Base-by-base conservation (phyloP, 2,329 filamentous ascomycete genomes). In the Plectosphaerella plurivora region DNA sequence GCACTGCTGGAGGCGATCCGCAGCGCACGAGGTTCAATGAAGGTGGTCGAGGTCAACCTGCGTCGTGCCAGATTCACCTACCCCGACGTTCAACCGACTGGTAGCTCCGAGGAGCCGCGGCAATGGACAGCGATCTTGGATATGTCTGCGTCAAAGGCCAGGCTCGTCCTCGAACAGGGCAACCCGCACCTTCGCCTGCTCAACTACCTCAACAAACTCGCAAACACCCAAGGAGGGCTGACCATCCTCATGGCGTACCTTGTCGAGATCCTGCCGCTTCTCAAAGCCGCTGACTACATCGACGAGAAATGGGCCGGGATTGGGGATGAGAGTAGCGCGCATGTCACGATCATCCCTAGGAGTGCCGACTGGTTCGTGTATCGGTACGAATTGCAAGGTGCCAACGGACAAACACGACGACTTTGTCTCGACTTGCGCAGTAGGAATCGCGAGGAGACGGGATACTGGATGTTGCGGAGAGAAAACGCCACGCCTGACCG, bases 21-120 rank as follows among this genome's bases (percentile, higher is more conserved):
- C 51, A 72, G 75, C 56, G 74, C 81, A 58, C 72, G 74, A 46
- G 75, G 74, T 15, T 74, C 78, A 49, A 78, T 88, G 36, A 72
- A 73, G 44, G 79, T 80, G 63, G 77, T 85, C 58, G 72, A 77
- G 41, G 76, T 87, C 51, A 83, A 80, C 15, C 73, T 93, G 51
- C 73, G 75, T 58, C 74, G 80, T 55, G 78, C 94, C 6, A 72
- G 79, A 3, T 91, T 94, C 65, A 81, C 76, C n/a, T 95, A 94
- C 65, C 74, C 73, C 50, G 65, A 73, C 37, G 57, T 51, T 52
- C 57, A 45, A 54, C 65, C 55, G 45, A 56, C 22, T 55, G 59
- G 54, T 52, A 39, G 45, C 55, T 54, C 28, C 54, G 37, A 42
- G 53, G 50, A 54, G 18, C 49, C 54, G 4, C 51, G 58, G 54